phyloP scores from a whole-genome alignment of 2,329 filamentous ascomycete genomes.

The Plenodomus tracheiphilus region DNA sequence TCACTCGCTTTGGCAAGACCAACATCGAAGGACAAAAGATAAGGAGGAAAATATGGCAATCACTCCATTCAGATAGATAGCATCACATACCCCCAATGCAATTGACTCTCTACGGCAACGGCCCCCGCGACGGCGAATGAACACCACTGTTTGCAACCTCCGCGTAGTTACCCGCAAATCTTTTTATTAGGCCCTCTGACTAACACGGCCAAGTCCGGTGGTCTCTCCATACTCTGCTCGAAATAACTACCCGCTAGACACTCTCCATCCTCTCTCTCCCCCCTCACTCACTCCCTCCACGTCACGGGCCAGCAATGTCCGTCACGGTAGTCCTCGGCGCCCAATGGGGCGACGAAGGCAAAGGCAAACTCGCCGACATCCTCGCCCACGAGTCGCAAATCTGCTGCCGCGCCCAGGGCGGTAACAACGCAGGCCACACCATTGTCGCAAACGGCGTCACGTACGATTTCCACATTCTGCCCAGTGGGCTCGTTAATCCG shows the following conservation, averaged over 20 bases:
- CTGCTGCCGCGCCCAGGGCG: constrained; percentile 63
- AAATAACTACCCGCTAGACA: neutral
- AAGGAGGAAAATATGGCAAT: too few relatives aligned
- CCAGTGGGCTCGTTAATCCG: constrained; percentile 72
- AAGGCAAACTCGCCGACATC: constrained; percentile 64
- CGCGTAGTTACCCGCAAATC: neutral
- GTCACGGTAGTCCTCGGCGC: constrained; percentile 62
- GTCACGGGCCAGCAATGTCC: constrained; percentile 41
- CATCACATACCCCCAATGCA: neutral
- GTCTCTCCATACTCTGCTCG: neutral
- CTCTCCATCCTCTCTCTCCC: constrained; percentile 6
- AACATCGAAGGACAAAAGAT: neutral
- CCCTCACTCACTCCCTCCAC: constrained; percentile 12
- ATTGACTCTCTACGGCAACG: neutral
- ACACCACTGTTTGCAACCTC: too few relatives aligned
- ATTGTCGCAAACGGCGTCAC: constrained; percentile 53
- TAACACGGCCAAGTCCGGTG: neutral
- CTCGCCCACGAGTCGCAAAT: constrained; percentile 57
- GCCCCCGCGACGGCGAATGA: too few relatives aligned
- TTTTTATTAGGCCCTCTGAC: neutral
- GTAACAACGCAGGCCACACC: constrained; percentile 60
- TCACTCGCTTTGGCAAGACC: neutral
- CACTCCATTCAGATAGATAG: too few relatives aligned
- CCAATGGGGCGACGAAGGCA: constrained; percentile 64
- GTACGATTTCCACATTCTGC: constrained; percentile 48